Conservation (phyloP, 78 protist genomes). For the Creolimax fragrantissima region DNA sequence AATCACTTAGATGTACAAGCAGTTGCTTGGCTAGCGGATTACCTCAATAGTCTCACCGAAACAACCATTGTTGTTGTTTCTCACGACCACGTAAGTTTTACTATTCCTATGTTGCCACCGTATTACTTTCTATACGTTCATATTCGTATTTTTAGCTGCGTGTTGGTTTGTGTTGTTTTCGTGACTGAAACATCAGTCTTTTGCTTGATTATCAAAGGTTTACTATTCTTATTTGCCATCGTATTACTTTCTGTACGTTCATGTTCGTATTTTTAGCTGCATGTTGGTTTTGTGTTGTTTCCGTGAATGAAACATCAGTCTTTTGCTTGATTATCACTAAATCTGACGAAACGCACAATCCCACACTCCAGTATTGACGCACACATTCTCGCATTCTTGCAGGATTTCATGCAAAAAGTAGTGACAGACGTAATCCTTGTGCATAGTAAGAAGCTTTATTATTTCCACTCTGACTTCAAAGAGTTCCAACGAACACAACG, state of each 20-base stretch:
- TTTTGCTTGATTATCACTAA: no score
- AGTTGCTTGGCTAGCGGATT: slow-evolving; percentile 78
- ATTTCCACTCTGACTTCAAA: not conserved
- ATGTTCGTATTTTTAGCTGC: no score
- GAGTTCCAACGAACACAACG: not conserved
- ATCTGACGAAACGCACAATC: no score
- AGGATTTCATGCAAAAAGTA: not conserved
- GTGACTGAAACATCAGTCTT: no score
- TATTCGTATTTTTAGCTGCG: slow-evolving; percentile 52
- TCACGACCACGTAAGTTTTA: slow-evolving; percentile 58
- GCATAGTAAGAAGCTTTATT: not conserved
- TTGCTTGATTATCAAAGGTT: no score
- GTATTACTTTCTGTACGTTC: no score
- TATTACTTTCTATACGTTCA: slow-evolving; percentile 29
- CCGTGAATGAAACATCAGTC: no score
- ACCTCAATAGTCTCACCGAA: slow-evolving; percentile 51
- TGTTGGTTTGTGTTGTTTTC: no score
- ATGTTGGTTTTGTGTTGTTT: no score
- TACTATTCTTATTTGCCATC: no score
- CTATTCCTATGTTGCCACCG: slow-evolving; percentile 27
- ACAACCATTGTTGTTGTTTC: slow-evolving; percentile 72
- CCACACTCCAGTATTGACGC: no score
- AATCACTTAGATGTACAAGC: slow-evolving; percentile 67
- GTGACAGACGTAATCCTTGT: not conserved
- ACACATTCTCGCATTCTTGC: not conserved